These are phyloP conservation scores for Pythium aquatile DNA, from an alignment of 352 stramenopile species.

Conservation along the genomic window DNA sequence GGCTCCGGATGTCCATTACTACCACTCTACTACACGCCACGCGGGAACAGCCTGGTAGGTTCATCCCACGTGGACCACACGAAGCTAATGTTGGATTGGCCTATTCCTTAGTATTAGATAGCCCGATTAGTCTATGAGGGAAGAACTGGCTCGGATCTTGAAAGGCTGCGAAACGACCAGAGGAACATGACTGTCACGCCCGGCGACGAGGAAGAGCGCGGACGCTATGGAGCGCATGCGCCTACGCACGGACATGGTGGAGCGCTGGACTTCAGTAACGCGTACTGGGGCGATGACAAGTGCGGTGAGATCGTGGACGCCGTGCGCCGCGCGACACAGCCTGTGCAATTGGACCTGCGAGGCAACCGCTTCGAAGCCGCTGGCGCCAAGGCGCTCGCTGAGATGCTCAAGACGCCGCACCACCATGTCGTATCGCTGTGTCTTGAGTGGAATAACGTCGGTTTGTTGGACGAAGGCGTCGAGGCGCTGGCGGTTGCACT, in stretches of 20 bases:
- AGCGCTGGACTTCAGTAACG: constrained; percentile 73
- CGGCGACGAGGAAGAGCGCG: background rate
- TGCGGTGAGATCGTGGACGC: constrained; percentile 51
- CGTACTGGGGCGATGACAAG: constrained; percentile 71
- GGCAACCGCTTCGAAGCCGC: constrained; percentile 76
- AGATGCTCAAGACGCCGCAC: constrained; percentile 42
- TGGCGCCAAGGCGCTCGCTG: constrained; percentile 49
- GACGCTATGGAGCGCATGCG: background rate
- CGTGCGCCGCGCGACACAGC: constrained; percentile 36
- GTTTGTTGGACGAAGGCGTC: constrained; percentile 70
- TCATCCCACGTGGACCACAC: background rate
- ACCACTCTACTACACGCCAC: background rate
- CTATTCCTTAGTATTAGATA: background rate
- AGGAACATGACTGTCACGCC: background rate
- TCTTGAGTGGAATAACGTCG: constrained; percentile 85
- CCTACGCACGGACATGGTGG: constrained; percentile 1
- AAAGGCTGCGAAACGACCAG: constrained; percentile 1
- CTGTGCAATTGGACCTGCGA: constrained; percentile 58
- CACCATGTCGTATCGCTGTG: constrained; percentile 61
- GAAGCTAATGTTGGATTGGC: background rate
- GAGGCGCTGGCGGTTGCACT: constrained; percentile 59
- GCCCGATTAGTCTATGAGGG: background rate
- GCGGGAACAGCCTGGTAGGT: background rate
- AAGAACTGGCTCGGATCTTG: constrained; percentile 2
- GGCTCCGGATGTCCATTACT: constrained; percentile 2